Base-by-base conservation (phyloP, 495 filamentous ascomycete genomes). In the Xylaria longipes region DNA sequence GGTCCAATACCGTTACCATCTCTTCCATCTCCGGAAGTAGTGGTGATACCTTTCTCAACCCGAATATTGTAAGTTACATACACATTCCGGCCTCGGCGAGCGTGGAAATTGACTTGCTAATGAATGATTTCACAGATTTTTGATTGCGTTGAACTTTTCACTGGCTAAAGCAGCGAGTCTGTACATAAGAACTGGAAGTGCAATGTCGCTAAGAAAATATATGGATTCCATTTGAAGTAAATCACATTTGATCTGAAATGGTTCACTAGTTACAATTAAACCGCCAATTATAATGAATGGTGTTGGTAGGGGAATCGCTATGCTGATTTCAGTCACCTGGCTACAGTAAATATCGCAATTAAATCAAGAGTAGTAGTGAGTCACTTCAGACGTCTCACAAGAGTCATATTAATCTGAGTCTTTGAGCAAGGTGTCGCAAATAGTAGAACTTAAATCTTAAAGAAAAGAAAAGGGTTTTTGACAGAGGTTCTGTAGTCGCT, bases 1-100 rank as follows among this genome's bases (percentile, higher is more conserved):
- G 90, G 1, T 77, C 71, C 3, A 92, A 92, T 70, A 91, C 88
- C n/a, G 87, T 92, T 29, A 86, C 87, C 3, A 89, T 92, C 68
- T 84, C 72, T 63, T 86, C 87, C 29, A 79, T 86, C 29, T 90
- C 88, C 14, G 90, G 90, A 7, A 91, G 85, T 77, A 84, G 82
- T 20, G 88, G 89, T 1, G 78, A 75, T 35, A 77, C 77, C 0
- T 91, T 84, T 71, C 77, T 91, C 71, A 85, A 82, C 50, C 89
- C 90, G 9, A 91, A 91, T 70, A 81, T 91, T 71, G 88, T 90
- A 75, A 87, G 87, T 84, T 29, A 52, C n/a, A 4, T 37, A 9
- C 0, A 22, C 41, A 8, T 39, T 39, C 37, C 37, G 37, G 11
- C 37, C 8, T 35, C 1, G 12, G 11, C 17, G 29, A 29, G 20